These are phyloP conservation scores for Phtheirospermum japonicum DNA, from an alignment of 257 asterid species.

Conservation along the genomic window DNA sequence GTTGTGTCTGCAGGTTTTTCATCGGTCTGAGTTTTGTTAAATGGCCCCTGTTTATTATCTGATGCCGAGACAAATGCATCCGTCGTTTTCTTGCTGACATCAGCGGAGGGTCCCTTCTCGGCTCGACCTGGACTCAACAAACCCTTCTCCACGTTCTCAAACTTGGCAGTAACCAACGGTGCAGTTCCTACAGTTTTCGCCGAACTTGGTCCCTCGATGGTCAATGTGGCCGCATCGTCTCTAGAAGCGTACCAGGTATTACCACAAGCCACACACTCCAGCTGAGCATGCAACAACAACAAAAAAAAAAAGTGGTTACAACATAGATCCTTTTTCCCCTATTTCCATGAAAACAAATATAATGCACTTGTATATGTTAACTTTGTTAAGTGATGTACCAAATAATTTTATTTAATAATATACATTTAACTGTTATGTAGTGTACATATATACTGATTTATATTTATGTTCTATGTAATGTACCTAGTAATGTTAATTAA, in stretches of 20 bases:
- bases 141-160: conserved; percentile 58
- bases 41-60: conserved; percentile 37
- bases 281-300: conserved; percentile 38
- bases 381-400: too few species aligned
- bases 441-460: too few species aligned
- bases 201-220: conserved; percentile 51
- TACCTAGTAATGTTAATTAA: too few species aligned
- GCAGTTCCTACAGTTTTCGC: conserved; percentile 43
- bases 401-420: too few species aligned
- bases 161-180: conserved; percentile 63
- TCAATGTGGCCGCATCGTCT: conserved; percentile 60
- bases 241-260: conserved; percentile 70
- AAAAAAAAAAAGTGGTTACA: not conserved
- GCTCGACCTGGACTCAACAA: conserved; percentile 50
- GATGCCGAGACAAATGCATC: conserved; percentile 42
- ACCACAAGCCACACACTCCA: conserved; percentile 72
- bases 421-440: too few species aligned
- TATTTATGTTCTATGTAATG: too few species aligned
- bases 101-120: conserved; percentile 33
- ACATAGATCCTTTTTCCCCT: too few species aligned
- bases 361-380: too few species aligned
- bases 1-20: conserved; percentile 22
- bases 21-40: conserved; percentile 30
- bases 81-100: conserved; percentile 43
- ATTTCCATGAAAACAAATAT: too few species aligned